Base-by-base conservation (phyloP, 306 rosid species). In the Sphenostylis stenocarpa region DNA sequence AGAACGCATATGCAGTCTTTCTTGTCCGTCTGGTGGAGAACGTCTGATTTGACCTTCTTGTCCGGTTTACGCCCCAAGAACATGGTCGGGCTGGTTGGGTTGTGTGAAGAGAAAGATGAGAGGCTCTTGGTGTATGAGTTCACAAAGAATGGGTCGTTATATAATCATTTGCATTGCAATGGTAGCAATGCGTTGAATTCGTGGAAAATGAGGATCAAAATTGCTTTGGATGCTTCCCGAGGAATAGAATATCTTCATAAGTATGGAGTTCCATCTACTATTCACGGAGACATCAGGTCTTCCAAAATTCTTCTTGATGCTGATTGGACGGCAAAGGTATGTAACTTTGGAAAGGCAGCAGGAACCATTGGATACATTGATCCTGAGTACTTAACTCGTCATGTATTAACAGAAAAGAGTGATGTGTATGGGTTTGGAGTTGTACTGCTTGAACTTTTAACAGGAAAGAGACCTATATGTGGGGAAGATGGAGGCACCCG, bases 381-480 rank as follows among this genome's bases (percentile, higher is more conserved):
- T 88, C 97, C 97, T 2, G 90, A 84, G 20, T 76, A 17, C 28
- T 41, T 3, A 11, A 3, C 4, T 41, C 0, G 13, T 2, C 4
- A 4, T 62, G 84, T 88, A 1, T 68, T 94, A 55, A 94, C 98
- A 7, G 84, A 91, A 28, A 94, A 94, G 86, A 90, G 98, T 48
- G 98, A 94, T 79, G 98, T 91, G 4, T 91, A 91, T 76, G 98
- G 98, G 1, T 85, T 94, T 23, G 97, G 98, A 13, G 85, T 94
- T 51, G 98, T 94, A 4, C 47, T 94, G 72, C 78, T 91, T 16
- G 98, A 94, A 76, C 90, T 94, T 26, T 66, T 94, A 87, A 94
- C 98, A 3, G 98, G 98, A 80, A 94, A 80, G 85, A 85, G 87
- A 84, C 91, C 98, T 6, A 85, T 90, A 66, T 73, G 75, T 15